Evolutionary conservation across 2,329 filamentous ascomycete genomes (phyloP), one percentile per base, ranked within the genome.

Genomic region (Penicillium sp.): DNA sequence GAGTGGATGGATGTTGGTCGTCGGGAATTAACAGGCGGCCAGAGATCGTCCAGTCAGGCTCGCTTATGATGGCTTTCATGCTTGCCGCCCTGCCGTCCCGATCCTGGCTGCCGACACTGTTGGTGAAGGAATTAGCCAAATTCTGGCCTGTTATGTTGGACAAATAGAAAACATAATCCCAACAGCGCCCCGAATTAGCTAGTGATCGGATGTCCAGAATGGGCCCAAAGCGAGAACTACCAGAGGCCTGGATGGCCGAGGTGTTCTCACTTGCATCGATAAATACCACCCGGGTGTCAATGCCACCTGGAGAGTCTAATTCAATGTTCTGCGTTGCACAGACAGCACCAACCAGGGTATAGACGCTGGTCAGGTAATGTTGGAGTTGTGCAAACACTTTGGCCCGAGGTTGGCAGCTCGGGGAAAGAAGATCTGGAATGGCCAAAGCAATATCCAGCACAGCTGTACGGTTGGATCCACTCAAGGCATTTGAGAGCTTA

Each of bases 271-370:
- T 32, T 26, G 74, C 70, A 64, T 89, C 81, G 34, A 95, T 70
- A 29, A 94, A 75, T 26, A 95, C 62, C 15, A 95, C 72, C 4
- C 88, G 81, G 1, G 81, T 77, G 68, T 96, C 88, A 15, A 95
- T 79, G 22, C 87, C 85, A 40, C 82, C 82, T 0, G 81, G 77
- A 32, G 81, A 80, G 72, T 79, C 74, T 69, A 87, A 65, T 68
- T 87, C 71, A 67, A 84, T 71, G 72, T 72, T 73, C 42, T 80
- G 73, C 56, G 81, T 76, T 12, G 83, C 80, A 54, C 85, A 88
- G n/a, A 88, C 74, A 40, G 83, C 72, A 31, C 84, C 84, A 49
- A 93, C 74, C 43, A 96, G 77, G 60, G 83, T 82, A 75, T 97
- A 97, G 22, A 94, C 65, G 24, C 80, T 79, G 3, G 86, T 85